Base-by-base conservation (phyloP, 2,329 filamentous ascomycete species). In the Phoma sp. region DNA sequence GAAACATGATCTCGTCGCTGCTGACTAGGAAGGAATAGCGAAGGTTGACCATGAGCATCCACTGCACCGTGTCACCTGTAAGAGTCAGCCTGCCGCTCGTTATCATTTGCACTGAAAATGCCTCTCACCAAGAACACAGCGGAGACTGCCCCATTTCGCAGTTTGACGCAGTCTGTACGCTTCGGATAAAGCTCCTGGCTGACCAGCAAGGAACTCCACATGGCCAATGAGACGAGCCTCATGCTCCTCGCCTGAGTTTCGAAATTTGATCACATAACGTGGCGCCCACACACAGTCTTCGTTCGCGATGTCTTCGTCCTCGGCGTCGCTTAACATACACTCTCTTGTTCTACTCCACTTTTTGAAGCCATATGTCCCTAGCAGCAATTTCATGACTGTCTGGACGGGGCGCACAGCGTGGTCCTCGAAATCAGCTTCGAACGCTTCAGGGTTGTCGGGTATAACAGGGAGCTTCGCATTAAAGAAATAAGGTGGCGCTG, bases 1-100 rank as follows among this genome's bases (percentile, higher is more conserved):
- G 47, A 26, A 64, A 66, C 23, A 64, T 62, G 25, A 64, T 55
- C 32, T 66, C 61, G 23, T 64, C 55, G 42, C 56, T 53, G 48
- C 53, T 62, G 37, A 56, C 34, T 10, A 67, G 30, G 38, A 67
- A 67, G 12, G 52, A 59, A 32, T 60, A 62, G 36, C 47, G 43
- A 3, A 53, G 56, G n/a, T 56, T 42, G n/a, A 34, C 51, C 46
- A 57, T 48, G 14, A 64, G 42, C 64, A 67, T 67, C 52, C 53
- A 61, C 18, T 60, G 58, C 5, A 53, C 56, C 1, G 66, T 47
- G 7, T 65, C 55, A 14, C 64, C 64, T 67, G 17, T n/a, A 50
- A 7, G 3, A 10, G 7, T 43, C 7, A 52, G 42, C 42, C 17
- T 40, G 14, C 18, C 6, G 2, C 5, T 14, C 3, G 15, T 14